Conservation (phyloP, 2,329 filamentous ascomycete species). For the Trichoderma sp. region DNA sequence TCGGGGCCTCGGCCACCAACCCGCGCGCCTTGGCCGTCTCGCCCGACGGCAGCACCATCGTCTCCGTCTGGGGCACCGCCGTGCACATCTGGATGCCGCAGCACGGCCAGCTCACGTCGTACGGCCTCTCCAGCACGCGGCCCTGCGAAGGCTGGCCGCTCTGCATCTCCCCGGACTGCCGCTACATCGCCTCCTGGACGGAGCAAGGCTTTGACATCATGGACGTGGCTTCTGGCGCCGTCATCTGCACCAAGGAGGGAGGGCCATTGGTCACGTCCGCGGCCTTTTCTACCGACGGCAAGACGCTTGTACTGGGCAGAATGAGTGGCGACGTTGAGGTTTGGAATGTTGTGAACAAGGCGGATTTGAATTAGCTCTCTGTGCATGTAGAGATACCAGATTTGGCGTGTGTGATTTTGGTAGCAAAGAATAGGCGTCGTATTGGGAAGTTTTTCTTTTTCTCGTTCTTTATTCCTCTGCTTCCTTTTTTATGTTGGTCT, state of each 20-base stretch:
- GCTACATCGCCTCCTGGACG: constrained; percentile 43
- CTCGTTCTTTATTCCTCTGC: too few species aligned
- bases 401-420: not conserved
- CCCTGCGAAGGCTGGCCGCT: constrained; percentile 45
- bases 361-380: constrained; percentile 1
- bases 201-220: constrained; percentile 47
- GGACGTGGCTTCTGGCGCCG: constrained; percentile 39
- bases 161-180: constrained; percentile 42
- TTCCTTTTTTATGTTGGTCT: too few species aligned
- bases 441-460: not conserved
- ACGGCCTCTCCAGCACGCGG: constrained; percentile 40
- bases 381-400: not conserved
- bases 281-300: constrained; percentile 39
- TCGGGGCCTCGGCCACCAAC: constrained; percentile 30
- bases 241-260: constrained; percentile 35
- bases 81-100: constrained; percentile 43
- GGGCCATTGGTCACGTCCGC: constrained; percentile 39
- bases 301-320: constrained; percentile 38
- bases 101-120: constrained; percentile 39
- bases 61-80: constrained; percentile 43
- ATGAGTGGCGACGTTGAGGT: constrained; percentile 41
- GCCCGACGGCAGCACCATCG: constrained; percentile 37
- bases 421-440: not conserved
- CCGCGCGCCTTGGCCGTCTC: constrained; percentile 41
- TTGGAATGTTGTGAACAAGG: constrained; percentile 35